Evolutionary conservation across 2,329 filamentous ascomycete species (phyloP).

Genomic region (Clonostachys solani): DNA sequence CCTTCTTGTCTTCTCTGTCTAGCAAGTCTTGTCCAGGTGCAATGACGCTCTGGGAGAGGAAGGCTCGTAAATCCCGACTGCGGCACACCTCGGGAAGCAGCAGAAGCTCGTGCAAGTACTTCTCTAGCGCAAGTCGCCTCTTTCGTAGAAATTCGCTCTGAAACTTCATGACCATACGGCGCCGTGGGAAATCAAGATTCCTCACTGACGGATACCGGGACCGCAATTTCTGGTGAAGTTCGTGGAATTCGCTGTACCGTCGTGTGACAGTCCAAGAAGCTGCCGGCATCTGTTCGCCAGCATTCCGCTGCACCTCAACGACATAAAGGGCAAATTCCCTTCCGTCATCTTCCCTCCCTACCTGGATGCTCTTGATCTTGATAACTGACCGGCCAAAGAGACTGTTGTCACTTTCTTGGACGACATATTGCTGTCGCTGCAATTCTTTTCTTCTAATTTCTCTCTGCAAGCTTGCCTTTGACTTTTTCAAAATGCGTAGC

Average conservation of each 20-base stretch:
- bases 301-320: constrained; percentile 84
- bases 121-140: constrained; percentile 76
- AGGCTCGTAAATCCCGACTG: constrained; percentile 85
- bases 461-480: constrained; percentile 85
- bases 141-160: constrained; percentile 96
- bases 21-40: constrained; percentile 54
- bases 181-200: constrained; percentile 84
- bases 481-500: constrained; percentile 86
- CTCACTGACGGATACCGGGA: constrained; percentile 83
- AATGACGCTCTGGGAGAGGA: constrained; percentile 84
- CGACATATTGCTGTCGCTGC: constrained; percentile 92
- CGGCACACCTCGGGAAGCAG: constrained; percentile 89
- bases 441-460: constrained; percentile 93
- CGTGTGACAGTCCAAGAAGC: constrained; percentile 91
- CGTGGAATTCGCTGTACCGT: constrained; percentile 94
- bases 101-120: constrained; percentile 78
- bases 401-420: constrained; percentile 97
- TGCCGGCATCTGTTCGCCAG: constrained; percentile 94
- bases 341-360: constrained; percentile 86
- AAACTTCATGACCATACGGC: constrained; percentile 92
- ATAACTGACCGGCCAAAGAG: constrained; percentile 88
- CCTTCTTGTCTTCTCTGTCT: constrained; percentile 63
- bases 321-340: constrained; percentile 92
- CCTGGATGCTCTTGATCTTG: constrained; percentile 87
- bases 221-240: constrained; percentile 85